Conservation (phyloP, 805 yeast species). For the Lipomyces sp. region DNA sequence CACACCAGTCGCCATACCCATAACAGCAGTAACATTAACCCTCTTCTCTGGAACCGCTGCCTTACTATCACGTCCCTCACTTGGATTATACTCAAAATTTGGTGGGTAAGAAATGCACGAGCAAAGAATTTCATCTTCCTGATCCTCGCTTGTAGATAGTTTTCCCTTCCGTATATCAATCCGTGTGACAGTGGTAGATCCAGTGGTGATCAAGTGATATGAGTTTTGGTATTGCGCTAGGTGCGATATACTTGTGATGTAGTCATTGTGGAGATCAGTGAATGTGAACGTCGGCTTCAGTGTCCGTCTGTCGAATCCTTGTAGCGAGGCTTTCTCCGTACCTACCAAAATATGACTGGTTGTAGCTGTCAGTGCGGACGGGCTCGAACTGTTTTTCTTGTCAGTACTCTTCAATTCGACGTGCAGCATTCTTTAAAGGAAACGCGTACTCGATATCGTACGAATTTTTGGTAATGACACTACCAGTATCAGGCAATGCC, state of each 20-base stretch:
- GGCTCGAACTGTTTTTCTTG: conserved; percentile 20
- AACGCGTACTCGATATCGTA: conserved; percentile 32
- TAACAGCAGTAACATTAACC: conserved; percentile 54
- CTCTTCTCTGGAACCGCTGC: conserved; percentile 8
- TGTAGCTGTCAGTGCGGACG: conserved; percentile 43
- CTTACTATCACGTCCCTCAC: conserved; percentile 1
- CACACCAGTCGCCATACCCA: conserved; percentile 91
- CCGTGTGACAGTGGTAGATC: conserved; percentile 78
- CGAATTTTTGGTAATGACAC: conserved; percentile 63
- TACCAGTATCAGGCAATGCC: conserved; percentile 73
- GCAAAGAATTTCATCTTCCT: conserved; percentile 87
- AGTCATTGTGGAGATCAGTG: conserved; percentile 65
- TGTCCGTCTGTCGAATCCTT: conserved; percentile 64
- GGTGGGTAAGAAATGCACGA: conserved; percentile 57
- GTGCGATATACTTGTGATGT: conserved; percentile 69
- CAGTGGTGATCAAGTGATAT: conserved; percentile 78
- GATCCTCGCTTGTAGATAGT: conserved; percentile 75
- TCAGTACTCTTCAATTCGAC: neutral
- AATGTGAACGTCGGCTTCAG: conserved; percentile 58
- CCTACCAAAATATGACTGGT: conserved; percentile 50
- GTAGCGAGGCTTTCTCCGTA: conserved; percentile 70
- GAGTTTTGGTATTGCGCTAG: conserved; percentile 68
- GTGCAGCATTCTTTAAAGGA: neutral
- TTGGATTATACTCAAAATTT: conserved; percentile 30
- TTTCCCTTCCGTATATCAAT: conserved; percentile 79